These are phyloP conservation scores for Penicillium mononematosum DNA, from an alignment of 495 filamentous ascomycete genomes.

Conservation along the genomic window DNA sequence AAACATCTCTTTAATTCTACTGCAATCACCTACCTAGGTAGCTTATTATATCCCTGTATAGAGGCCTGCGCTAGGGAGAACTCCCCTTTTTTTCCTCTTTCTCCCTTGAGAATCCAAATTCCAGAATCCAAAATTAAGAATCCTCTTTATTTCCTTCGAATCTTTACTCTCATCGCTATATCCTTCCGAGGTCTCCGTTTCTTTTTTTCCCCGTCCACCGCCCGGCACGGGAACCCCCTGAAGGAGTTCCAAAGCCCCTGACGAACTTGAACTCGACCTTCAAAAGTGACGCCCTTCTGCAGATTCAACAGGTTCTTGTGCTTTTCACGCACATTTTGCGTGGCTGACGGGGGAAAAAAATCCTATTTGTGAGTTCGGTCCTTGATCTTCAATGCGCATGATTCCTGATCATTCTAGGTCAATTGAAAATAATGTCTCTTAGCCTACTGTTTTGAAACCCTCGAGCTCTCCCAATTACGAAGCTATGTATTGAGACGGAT, in stretches of 20 bases:
- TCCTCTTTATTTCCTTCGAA: neutral
- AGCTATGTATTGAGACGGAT: slow-evolving; percentile 18
- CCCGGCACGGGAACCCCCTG: slow-evolving; percentile 12
- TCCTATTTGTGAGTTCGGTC: slow-evolving; percentile 1
- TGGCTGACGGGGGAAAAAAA: neutral
- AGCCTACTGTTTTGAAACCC: slow-evolving; percentile 14
- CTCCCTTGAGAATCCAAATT: neutral
- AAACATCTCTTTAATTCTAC: too few species aligned
- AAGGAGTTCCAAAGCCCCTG: slow-evolving; percentile 1
- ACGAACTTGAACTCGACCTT: too few species aligned
- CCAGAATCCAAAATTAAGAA: neutral
- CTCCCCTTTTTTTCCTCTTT: neutral
- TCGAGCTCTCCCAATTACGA: slow-evolving; percentile 3
- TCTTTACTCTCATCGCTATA: neutral
- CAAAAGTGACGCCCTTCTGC: neutral
- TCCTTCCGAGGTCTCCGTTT: slow-evolving; percentile 10
- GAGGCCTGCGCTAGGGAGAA: slow-evolving; percentile 9
- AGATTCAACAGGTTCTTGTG: neutral
- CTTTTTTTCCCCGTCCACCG: slow-evolving; percentile 7
- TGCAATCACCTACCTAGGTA: neutral
- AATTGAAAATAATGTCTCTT: slow-evolving; percentile 21
- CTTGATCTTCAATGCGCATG: neutral
- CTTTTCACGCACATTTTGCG: neutral
- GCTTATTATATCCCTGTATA: neutral
- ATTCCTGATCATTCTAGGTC: slow-evolving; percentile 10